phyloP scores from a whole-genome alignment of 116 monocot species.

The Iris pallida region DNA sequence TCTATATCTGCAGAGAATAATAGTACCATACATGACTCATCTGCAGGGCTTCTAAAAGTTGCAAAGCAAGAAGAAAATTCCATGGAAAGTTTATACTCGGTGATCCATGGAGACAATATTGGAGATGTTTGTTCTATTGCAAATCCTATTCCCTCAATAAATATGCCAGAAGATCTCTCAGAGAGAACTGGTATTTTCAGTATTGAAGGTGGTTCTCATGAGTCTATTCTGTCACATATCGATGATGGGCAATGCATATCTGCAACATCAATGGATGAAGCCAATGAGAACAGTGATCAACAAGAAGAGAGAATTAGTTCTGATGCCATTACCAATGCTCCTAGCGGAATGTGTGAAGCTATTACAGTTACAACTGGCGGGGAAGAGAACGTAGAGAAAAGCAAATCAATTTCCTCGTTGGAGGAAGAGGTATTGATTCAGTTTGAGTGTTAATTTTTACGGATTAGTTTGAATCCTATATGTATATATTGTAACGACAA shows the following conservation, averaged over 20 bases:
- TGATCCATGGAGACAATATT: slow-evolving; percentile 7
- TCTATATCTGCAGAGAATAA: slow-evolving; percentile 6
- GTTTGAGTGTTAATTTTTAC: not conserved
- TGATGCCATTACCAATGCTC: too few relatives aligned
- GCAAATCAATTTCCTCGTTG: slow-evolving; percentile 35
- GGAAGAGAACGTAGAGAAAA: slow-evolving; percentile 32
- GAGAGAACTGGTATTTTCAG: not conserved
- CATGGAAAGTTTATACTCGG: not conserved
- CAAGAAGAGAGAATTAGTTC: not conserved
- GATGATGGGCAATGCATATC: slow-evolving; percentile 10
- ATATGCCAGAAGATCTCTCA: slow-evolving; percentile 3
- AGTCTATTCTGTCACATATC: not conserved
- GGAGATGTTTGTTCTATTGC: slow-evolving; percentile 7
- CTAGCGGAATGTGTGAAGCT: slow-evolving; percentile 9
- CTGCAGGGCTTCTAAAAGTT: slow-evolving; percentile 11
- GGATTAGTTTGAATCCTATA: too few relatives aligned
- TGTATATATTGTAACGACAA: too few relatives aligned
- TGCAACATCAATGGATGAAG: slow-evolving; percentile 10
- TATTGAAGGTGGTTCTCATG: slow-evolving; percentile 11
- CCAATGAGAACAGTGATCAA: not conserved
- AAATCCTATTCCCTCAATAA: slow-evolving; percentile 11
- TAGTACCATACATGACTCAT: slow-evolving; percentile 11
- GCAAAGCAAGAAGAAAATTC: not conserved
- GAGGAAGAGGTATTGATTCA: slow-evolving; percentile 61
- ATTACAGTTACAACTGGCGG: slow-evolving; percentile 6